These are phyloP conservation scores for Saccharomycopsis hybrid DNA, from an alignment of 1,139 yeast genomes.

Conservation along the genomic window DNA sequence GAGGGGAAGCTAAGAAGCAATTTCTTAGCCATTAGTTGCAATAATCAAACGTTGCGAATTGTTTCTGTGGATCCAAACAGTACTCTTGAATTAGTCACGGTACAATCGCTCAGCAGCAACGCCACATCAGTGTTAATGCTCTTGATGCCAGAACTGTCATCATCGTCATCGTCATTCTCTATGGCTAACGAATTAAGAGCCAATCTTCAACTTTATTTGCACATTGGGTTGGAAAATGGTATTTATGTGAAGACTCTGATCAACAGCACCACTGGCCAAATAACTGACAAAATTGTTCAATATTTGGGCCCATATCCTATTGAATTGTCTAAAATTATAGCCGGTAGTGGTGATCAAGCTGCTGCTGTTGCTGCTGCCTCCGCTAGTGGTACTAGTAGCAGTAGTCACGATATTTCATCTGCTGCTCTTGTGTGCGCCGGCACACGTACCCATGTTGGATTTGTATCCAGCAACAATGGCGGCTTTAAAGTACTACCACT, in stretches of 20 bases:
- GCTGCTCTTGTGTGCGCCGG: neutral
- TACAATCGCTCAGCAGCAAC: slow-evolving; percentile 53
- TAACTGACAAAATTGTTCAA: slow-evolving; percentile 64
- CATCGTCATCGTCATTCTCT: slow-evolving; percentile 16
- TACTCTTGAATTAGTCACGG: slow-evolving; percentile 54
- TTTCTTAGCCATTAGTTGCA: slow-evolving; percentile 63
- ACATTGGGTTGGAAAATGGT: slow-evolving; percentile 80
- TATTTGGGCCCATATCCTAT: slow-evolving; percentile 69
- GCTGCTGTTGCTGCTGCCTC: slow-evolving; percentile 32
- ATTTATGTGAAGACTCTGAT: slow-evolving; percentile 61
- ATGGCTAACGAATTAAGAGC: slow-evolving; percentile 20
- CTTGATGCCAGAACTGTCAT: slow-evolving; percentile 29
- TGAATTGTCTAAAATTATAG: slow-evolving; percentile 32
- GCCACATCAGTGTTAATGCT: slow-evolving; percentile 49
- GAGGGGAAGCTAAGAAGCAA: slow-evolving; percentile 44
- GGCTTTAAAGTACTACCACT: slow-evolving; percentile 41
- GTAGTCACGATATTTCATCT: neutral
- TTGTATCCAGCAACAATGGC: slow-evolving; percentile 26
- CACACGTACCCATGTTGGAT: slow-evolving; percentile 31
- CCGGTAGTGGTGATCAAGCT: slow-evolving; percentile 20
- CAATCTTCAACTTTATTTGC: slow-evolving; percentile 36
- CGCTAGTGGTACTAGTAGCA: neutral
- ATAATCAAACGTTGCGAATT: slow-evolving; percentile 66
- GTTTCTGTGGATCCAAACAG: slow-evolving; percentile 59
- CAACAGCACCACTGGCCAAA: slow-evolving; percentile 54